Base-by-base conservation (phyloP, 2,329 filamentous ascomycete species). In the Endoconidiophora polonica region DNA sequence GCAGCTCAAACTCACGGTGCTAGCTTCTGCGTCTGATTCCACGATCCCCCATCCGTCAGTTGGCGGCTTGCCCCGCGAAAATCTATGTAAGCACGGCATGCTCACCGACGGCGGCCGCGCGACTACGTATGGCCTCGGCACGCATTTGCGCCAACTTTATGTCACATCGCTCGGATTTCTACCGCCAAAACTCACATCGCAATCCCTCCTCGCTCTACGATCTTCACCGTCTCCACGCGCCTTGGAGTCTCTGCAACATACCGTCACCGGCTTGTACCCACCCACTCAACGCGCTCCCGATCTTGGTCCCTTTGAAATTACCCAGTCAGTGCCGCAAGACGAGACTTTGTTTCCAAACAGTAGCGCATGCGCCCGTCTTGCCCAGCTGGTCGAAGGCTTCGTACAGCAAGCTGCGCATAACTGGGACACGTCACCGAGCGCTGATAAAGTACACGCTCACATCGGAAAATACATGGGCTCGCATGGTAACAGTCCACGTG, bases 341-440 rank as follows among this genome's bases (percentile, higher is more conserved):
- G 85, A 91, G 67, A 90, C 83, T 0, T 71, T 90, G 1, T 86
- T 81, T 61, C 85, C 85, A 18, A 91, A 90, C 62, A 83, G 86
- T 57, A 68, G 71, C 53, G 79, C 76, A 59, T 91, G 85, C 62
- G 74, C 77, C 44, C 75, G 85, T 24, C 85, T 88, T 61, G 76
- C 77, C 39, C 74, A 77, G 52, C 69, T 91, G 9, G 71, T 79
- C 1, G 69, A 78, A 26, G 77, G 81, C 3, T 88, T 86, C 62
- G 81, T 83, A 3, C 72, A 83, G 59, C 73, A 81, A 40, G 73
- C 84, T 4, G 81, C 83, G 6, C 72, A 77, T 38, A 73, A 76
- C 59, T 88, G 83, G 83, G 88, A 90, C 60, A 66, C 73, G 36
- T 77, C 82, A 0, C 72, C 81, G 12, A 85, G 96, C 53, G 90